These are phyloP conservation scores for Solanum neorickii DNA, from an alignment of 257 asterid species.

Conservation along the genomic window DNA sequence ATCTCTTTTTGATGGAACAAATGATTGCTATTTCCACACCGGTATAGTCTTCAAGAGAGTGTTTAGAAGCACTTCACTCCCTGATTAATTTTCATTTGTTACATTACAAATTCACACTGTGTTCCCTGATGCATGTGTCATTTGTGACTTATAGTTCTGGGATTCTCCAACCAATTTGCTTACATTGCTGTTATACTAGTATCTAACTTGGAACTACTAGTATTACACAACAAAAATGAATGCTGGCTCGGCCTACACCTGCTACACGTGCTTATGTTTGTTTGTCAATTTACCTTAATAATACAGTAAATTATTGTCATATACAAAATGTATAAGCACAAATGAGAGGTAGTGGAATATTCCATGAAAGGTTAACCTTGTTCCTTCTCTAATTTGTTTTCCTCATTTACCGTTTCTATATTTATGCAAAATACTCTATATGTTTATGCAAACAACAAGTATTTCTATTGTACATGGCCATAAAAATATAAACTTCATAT, in stretches of 20 bases:
- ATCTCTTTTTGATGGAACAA: conserved; percentile 92
- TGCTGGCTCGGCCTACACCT: background rate
- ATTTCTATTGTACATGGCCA: background rate
- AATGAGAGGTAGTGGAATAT: background rate
- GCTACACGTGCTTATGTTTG: background rate
- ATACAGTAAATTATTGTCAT: background rate
- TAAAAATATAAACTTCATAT: background rate
- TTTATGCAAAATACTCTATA: background rate
- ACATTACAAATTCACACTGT: background rate
- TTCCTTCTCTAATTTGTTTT: background rate
- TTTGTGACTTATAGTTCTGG: background rate
- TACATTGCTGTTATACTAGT: background rate
- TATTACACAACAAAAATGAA: background rate
- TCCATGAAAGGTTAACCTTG: background rate
- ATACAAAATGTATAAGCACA: background rate
- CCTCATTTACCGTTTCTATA: background rate
- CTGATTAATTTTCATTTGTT: background rate
- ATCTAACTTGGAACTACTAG: background rate
- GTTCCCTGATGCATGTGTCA: background rate
- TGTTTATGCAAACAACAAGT: background rate
- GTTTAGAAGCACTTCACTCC: background rate
- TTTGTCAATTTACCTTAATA: background rate
- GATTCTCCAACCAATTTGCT: background rate
- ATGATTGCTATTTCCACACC: conserved; percentile 92
- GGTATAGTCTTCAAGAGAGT: conserved; percentile 30